Percentiles rank a stretch among this genome's conserved stretches.
Evolutionary conservation across 2,329 filamentous ascomycete genomes (phyloP).

Genomic region (Scopulariopsis brevicaulis): DNA sequence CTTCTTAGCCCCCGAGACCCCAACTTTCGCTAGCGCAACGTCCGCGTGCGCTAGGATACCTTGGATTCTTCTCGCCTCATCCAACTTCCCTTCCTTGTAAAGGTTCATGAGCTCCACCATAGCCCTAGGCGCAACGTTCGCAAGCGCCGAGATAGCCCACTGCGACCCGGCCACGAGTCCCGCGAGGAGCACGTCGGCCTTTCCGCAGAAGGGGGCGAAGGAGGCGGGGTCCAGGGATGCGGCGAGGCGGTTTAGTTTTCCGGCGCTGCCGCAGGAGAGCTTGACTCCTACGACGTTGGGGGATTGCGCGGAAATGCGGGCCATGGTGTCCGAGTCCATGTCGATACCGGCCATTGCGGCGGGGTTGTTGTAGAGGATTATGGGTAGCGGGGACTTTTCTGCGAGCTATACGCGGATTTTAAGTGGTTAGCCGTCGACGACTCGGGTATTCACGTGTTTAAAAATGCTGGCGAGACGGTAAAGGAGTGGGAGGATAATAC

Average conservation of each 20-base stretch:
- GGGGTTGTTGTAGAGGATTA: conserved; percentile 14
- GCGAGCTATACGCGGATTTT: conserved; percentile 6
- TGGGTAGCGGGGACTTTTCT: conserved; percentile 9
- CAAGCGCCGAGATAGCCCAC: not conserved
- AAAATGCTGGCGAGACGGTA: not conserved
- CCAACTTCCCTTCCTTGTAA: conserved; percentile 43
- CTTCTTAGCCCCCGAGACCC: not conserved
- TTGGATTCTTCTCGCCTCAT: conserved; percentile 51
- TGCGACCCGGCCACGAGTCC: not conserved
- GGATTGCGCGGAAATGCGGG: conserved; percentile 32
- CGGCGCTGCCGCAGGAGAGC: conserved; percentile 36
- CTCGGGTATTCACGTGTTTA: not conserved
- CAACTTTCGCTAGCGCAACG: not conserved
- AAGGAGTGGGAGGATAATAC: not conserved
- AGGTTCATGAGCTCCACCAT: conserved; percentile 19
- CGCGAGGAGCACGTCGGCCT: not conserved
- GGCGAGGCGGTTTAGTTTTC: conserved; percentile 47
- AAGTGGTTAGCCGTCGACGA: not conserved
- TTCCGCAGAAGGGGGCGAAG: not conserved
- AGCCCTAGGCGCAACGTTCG: not conserved
- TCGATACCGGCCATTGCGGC: conserved; percentile 12
- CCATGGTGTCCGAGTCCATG: conserved; percentile 11
- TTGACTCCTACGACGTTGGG: conserved; percentile 53
- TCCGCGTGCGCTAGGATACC: conserved; percentile 53
- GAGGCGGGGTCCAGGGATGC: conserved; percentile 12